Evolutionary conservation across 2,329 filamentous ascomycete species (phyloP).

Genomic region (Calonectria hawksworthii): DNA sequence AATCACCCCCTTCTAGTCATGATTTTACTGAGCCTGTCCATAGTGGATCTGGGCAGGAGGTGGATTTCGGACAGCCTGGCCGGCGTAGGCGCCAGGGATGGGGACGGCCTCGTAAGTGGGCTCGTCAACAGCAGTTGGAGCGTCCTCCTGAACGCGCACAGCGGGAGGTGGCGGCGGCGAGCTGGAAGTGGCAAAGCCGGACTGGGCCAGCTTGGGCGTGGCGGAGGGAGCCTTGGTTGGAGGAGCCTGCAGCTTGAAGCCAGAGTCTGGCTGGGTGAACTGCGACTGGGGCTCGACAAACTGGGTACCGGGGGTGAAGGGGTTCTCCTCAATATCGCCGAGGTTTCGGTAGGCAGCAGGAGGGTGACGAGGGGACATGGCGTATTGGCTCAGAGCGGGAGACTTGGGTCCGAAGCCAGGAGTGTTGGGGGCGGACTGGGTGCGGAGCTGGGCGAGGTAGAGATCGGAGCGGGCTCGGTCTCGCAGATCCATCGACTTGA

Average conservation of each 20-base stretch:
- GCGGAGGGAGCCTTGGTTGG: conserved; percentile 83
- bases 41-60: conserved; percentile 61
- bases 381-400: conserved; percentile 62
- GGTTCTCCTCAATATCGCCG: conserved; percentile 60
- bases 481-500: conserved; percentile 96
- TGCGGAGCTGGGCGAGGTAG: conserved; percentile 87
- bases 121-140: conserved; percentile 82
- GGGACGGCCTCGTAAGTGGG: conserved; percentile 87
- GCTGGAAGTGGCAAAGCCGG: conserved; percentile 70
- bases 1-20: conserved; percentile 20
- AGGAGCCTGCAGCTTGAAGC: conserved; percentile 91
- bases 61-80: conserved; percentile 67
- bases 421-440: conserved; percentile 94
- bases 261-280: conserved; percentile 66
- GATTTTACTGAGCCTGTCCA: conserved; percentile 49
- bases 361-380: conserved; percentile 73
- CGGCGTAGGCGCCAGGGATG: conserved; percentile 87
- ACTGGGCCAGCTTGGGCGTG: conserved; percentile 77
- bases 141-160: conserved; percentile 72
- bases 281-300: conserved; percentile 75
- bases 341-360: conserved; percentile 68
- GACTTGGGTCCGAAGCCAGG: conserved; percentile 85
- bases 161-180: conserved; percentile 51
- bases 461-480: conserved; percentile 95
- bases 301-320: conserved; percentile 68